These are phyloP conservation scores for Mucor saturninus DNA, from an alignment of 371 early-diverging fungal species.

Conservation along the genomic window DNA sequence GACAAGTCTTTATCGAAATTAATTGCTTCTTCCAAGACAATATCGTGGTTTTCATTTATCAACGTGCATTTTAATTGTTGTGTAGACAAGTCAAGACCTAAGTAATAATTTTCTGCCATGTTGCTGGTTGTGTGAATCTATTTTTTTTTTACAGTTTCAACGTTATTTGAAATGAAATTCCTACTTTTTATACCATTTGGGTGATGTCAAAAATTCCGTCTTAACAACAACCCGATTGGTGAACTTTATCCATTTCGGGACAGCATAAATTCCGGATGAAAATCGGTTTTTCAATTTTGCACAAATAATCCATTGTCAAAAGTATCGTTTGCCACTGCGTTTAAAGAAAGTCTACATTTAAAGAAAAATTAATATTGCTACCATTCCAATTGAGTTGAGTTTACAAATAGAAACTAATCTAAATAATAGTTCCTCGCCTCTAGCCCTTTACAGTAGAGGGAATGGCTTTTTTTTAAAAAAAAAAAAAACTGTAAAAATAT, in stretches of 20 bases:
- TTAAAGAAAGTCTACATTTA: too few relatives aligned
- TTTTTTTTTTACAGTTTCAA: neutral
- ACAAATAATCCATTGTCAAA: too few relatives aligned
- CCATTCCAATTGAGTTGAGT: too few relatives aligned
- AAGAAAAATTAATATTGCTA: too few relatives aligned
- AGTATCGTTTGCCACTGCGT: too few relatives aligned
- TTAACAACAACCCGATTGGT: conserved; percentile 7
- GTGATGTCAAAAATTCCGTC: neutral
- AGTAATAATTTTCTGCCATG: conserved; percentile 34
- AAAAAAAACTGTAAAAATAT: too few relatives aligned
- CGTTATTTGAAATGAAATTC: neutral
- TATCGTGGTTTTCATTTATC: conserved; percentile 39
- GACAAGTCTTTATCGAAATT: conserved; percentile 66
- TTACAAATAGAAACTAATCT: too few relatives aligned
- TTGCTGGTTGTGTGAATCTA: too few relatives aligned
- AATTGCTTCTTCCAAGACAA: conserved; percentile 55
- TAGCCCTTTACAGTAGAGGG: too few relatives aligned
- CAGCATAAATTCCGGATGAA: neutral
- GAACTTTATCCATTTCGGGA: conserved; percentile 1
- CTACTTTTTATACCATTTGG: neutral
- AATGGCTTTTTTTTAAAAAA: too few relatives aligned
- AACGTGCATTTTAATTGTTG: conserved; percentile 79
- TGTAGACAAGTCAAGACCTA: conserved; percentile 80
- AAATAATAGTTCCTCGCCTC: too few relatives aligned
- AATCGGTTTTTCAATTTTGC: too few relatives aligned